These are phyloP conservation scores for Podaxis rugospora DNA, from an alignment of 768 basidiomycete genomes.

Conservation along the genomic window DNA sequence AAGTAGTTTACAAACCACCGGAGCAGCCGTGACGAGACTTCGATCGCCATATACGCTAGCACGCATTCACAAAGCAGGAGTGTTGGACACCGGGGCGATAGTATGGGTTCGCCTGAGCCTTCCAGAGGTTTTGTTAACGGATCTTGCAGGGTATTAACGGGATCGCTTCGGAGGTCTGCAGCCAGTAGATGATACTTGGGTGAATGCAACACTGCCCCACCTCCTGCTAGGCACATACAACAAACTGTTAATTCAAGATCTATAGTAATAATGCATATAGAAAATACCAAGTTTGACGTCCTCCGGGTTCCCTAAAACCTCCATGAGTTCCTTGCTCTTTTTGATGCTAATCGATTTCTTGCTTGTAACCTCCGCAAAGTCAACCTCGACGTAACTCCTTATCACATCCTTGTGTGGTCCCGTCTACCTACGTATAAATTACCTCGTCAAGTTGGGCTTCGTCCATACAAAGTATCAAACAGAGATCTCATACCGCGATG, in stretches of 20 bases:
- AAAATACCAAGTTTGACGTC: slow-evolving; percentile 40
- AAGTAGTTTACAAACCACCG: slow-evolving; percentile 69
- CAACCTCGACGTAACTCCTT: slow-evolving; percentile 77
- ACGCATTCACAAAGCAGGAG: slow-evolving; percentile 92
- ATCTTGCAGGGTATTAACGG: slow-evolving; percentile 38
- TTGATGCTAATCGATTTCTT: slow-evolving; percentile 81
- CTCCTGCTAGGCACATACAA: slow-evolving; percentile 38
- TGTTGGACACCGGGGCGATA: slow-evolving; percentile 69
- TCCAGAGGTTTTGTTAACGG: slow-evolving; percentile 20
- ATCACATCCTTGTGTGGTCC: slow-evolving; percentile 46
- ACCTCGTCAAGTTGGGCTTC: neutral
- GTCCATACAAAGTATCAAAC: neutral
- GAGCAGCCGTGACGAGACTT: slow-evolving; percentile 53
- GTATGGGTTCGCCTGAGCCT: slow-evolving; percentile 23
- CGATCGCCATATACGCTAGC: slow-evolving; percentile 78
- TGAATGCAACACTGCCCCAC: slow-evolving; percentile 56
- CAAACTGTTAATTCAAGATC: slow-evolving; percentile 2
- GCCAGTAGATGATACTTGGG: slow-evolving; percentile 68
- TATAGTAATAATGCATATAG: neutral
- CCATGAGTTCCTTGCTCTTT: slow-evolving; percentile 56
- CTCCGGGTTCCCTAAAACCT: slow-evolving; percentile 41
- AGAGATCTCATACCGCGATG: slow-evolving; percentile 46
- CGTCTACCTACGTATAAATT: slow-evolving; percentile 39
- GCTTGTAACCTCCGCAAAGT: slow-evolving; percentile 82
- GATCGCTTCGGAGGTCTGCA: slow-evolving; percentile 66